Evolutionary conservation across 2,329 filamentous ascomycete species (phyloP), one percentile per base, ranked within the genome.

Genomic region (Pestalotiopsis sp.): DNA sequence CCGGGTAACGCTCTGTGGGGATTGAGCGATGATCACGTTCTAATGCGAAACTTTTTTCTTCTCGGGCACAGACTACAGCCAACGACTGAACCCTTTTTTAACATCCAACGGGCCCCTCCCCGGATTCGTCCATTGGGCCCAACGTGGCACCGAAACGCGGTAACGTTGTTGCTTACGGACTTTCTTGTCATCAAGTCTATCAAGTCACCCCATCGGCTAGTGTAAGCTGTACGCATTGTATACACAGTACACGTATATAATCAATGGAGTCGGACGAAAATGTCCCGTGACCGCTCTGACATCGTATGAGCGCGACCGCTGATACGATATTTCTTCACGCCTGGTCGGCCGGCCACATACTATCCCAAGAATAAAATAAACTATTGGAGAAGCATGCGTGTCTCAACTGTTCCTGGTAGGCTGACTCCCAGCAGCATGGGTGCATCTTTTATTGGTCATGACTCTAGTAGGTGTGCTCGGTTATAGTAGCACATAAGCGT

Each of bases 401-500:
- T 59, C 23, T 27, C 12, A 27, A 36, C 25, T 13, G 13, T 12
- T 13, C 27, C 57, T 62, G 27, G 27, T 39, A 49, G 49, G 27
- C 59, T 62, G 31, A 27, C 61, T 52, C 31, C 59, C 59, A 49
- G 49, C n/a, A 17, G 27, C 39, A 52, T 49, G 61, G 61, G 27
- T 64, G 61, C 20, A 38, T 3, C 20, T 64, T 25, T 52, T 39
- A 64, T 64, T 64, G 61, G 61, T 39, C 39, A 59, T 36, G 25
- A 23, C n/a, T 25, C 25, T 36, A 23, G 14, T 11, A 14, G 17
- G 25, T 59, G 57, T 23, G 25, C 9, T 59, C 23, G 11, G 45
- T 52, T 20, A 52, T 52, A n/a, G 17, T n/a, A 14, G n/a, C 7
- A 49, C 41, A 20, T 52, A 9, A 7, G 7, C 2, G n/a, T n/a